Evolutionary conservation across 192 early-diverging fungal genomes (phyloP).

Genomic region (Endogone sp.): DNA sequence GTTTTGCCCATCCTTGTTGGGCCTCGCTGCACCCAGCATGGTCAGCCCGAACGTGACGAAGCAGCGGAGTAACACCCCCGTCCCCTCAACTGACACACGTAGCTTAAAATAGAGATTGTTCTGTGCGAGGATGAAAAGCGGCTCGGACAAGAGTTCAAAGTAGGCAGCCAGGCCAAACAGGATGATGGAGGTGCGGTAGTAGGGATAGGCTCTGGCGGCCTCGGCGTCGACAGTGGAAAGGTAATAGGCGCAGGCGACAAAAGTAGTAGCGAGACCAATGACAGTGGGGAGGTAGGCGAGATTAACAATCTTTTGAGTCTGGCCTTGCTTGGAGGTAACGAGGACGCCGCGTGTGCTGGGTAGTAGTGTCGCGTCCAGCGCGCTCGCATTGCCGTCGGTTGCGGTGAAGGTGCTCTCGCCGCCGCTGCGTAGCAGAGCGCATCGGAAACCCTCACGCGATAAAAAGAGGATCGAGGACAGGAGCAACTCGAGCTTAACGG

Average conservation of each 20-base stretch:
- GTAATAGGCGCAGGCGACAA: slow-evolving; percentile 49
- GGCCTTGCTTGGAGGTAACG: slow-evolving; percentile 6
- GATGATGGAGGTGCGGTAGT: slow-evolving; percentile 49
- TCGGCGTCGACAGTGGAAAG: slow-evolving; percentile 24
- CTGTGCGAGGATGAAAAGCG: slow-evolving; percentile 74
- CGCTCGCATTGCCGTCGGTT: neutral
- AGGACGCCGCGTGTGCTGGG: neutral
- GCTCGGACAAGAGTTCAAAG: slow-evolving; percentile 82
- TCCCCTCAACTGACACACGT: slow-evolving; percentile 78
- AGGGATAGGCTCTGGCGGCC: slow-evolving; percentile 26
- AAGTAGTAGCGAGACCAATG: slow-evolving; percentile 56
- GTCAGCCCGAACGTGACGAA: slow-evolving; percentile 60
- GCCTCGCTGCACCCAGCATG: slow-evolving; percentile 36
- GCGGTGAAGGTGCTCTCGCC: slow-evolving; percentile 21
- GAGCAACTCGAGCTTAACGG: slow-evolving; percentile 80
- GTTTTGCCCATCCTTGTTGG: slow-evolving; percentile 22
- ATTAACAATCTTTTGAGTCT: slow-evolving; percentile 62
- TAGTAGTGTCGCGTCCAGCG: neutral
- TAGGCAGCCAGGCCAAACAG: slow-evolving; percentile 74
- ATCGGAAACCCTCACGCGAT: slow-evolving; percentile 77
- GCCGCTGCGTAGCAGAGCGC: slow-evolving; percentile 55
- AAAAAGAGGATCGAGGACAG: slow-evolving; percentile 90
- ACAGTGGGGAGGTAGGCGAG: slow-evolving; percentile 67
- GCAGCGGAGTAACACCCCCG: slow-evolving; percentile 75
- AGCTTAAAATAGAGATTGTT: slow-evolving; percentile 70